These are phyloP conservation scores for Pleurotus giganteus DNA, from an alignment of 768 basidiomycete genomes.

Conservation along the genomic window DNA sequence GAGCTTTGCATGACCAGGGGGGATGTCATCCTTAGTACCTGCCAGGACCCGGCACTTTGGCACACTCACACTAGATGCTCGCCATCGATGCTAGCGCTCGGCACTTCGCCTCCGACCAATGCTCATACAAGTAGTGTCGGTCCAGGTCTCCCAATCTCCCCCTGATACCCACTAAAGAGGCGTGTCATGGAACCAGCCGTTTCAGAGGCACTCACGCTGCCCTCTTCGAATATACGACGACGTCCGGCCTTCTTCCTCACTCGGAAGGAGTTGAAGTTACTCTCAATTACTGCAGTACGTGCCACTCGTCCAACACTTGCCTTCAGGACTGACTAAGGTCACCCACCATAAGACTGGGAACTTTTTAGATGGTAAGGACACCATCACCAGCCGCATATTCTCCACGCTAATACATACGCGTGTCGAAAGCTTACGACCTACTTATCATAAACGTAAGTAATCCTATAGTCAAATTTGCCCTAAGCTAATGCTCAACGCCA, in stretches of 20 bases:
- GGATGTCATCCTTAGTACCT: too few relatives aligned
- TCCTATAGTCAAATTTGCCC: neutral
- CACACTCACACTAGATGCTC: too few relatives aligned
- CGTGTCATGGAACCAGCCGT: neutral
- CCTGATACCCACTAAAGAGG: too few relatives aligned
- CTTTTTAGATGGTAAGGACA: conserved; percentile 60
- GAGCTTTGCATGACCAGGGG: too few relatives aligned
- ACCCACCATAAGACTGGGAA: conserved; percentile 51
- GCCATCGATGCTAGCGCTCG: neutral
- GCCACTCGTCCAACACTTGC: neutral
- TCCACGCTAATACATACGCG: neutral
- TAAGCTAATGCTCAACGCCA: conserved; percentile 18
- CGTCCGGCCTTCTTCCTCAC: conserved; percentile 26
- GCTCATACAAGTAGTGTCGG: neutral
- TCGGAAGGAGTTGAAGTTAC: conserved; percentile 53
- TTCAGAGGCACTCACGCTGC: neutral
- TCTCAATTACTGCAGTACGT: conserved; percentile 60
- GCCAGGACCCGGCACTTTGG: too few relatives aligned
- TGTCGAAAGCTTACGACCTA: conserved; percentile 56
- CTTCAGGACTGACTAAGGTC: neutral
- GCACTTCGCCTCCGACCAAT: too few relatives aligned
- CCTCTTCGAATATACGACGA: neutral
- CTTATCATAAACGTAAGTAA: conserved; percentile 64
- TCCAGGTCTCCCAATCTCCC: too few relatives aligned
- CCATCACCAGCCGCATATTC: neutral